Base-by-base conservation (phyloP, 345 rosid genomes). In the Eucalyptus microcorys region DNA sequence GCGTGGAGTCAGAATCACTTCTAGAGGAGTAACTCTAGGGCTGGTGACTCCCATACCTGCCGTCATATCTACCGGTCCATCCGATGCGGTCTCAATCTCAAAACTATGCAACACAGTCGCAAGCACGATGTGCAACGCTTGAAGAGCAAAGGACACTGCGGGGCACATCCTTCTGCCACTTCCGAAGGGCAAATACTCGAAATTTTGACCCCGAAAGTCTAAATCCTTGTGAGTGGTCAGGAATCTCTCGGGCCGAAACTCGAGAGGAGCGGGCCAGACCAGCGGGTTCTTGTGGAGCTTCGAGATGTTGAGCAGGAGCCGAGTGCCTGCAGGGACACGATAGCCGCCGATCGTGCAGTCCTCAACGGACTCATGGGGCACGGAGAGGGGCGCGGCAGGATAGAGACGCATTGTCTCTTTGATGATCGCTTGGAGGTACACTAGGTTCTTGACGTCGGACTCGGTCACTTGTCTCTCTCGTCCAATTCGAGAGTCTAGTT, bases 331-430 rank as follows among this genome's bases (percentile, higher is more conserved):
- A 13, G 91, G 53, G 48, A 94, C 91, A 37, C 89, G 87, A 86
- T 93, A 94, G 61, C 94, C 95, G 4, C 88, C 90, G 47, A 96
- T 84, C 0, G 61, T 94, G 91, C 96, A 94, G 71, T 94, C 96
- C 87, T 93, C 93, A 86, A 86, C 87, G 71, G 94, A 95, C 55
- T 92, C 94, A n/a, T 95, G 91, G 32, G 92, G 95, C 13, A 93
- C 95, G 76, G 91, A 89, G 26, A 95, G 94, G 14, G 98, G 96
- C 15, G 89, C 93, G 4, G 94, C 93, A 15, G 97, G 97, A 89
- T 94, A 93, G 30, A 96, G 83, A 21, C 96, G 91, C 47, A 94
- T 88, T 19, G 96, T 92, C 89, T 96, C 98, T 90, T 94, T 96
- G 88, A 94, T 49, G 42, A 95, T 91, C 19, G 98, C 96, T 88